phyloP scores from a whole-genome alignment of 352 stramenopile species.

The Phytophthora pseudosyringae region DNA sequence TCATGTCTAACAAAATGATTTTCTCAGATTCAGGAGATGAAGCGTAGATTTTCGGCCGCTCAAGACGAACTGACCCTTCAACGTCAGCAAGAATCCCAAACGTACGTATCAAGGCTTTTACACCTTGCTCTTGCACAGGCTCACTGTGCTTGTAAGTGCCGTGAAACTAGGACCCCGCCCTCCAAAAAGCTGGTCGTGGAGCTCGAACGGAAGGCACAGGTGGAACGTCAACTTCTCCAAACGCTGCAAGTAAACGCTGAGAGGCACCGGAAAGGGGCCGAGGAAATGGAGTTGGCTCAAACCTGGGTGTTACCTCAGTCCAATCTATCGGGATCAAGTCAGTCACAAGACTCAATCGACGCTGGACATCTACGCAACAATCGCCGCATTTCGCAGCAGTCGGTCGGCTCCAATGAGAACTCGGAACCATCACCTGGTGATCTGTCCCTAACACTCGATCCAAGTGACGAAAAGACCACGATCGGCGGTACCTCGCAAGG shows the following conservation, averaged over 20 bases:
- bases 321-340: conserved; percentile 33
- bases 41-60: not conserved
- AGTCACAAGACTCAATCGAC: conserved; percentile 43
- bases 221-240: not conserved
- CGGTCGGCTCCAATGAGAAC: conserved; percentile 27
- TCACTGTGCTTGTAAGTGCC: not conserved
- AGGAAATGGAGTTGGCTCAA: conserved; percentile 4
- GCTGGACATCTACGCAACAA: conserved; percentile 3
- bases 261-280: not conserved
- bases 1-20: conserved; percentile 6
- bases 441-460: conserved; percentile 11
- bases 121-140: not conserved
- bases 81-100: conserved; percentile 6
- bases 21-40: conserved; percentile 19
- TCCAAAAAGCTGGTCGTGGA: conserved; percentile 20
- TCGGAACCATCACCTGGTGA: conserved; percentile 36
- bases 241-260: not conserved
- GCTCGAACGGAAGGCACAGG: conserved; percentile 8
- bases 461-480: conserved; percentile 32
- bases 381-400: conserved; percentile 30
- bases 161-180: conserved; percentile 25
- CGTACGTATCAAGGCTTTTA: conserved; percentile 7
- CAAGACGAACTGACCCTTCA: conserved; percentile 12
- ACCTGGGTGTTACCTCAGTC: not conserved
- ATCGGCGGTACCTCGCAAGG: conserved; percentile 16